Base-by-base conservation (phyloP, 768 basidiomycete species). In the Sarcomyxa edulis region DNA sequence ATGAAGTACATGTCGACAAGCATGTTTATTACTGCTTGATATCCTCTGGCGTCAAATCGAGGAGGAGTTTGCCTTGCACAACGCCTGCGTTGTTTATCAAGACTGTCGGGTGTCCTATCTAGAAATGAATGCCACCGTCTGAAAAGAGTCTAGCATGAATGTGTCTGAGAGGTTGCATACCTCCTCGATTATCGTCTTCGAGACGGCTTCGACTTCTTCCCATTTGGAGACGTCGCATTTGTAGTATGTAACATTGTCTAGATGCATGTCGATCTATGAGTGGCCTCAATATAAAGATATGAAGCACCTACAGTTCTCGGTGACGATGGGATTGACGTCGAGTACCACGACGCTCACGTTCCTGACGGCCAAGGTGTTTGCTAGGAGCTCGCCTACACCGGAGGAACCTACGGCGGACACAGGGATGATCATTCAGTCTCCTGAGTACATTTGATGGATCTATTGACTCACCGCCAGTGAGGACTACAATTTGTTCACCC, bases 61-160 rank as follows among this genome's bases (percentile, higher is more conserved):
- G 62, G 22, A 99, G 63, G 2, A 81, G 62, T 50, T 93, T 94
- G 18, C 93, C 92, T 61, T 93, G 88, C 18, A 87, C 89, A 41
- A 96, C 81, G 14, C 94, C 96, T 0, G 95, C 96, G 54, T 95
- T 97, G 64, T 97, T 98, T 49, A 99, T 69, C 16, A 99, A 64
- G 26, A 97, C 73, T 0, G 96, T 96, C 0, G 89, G 89, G 42
- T 86, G 72, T 3, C 90, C 94, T 37, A 95, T 70, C 89, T 94
- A 49, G 22, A 37, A 31, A 28, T 22, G 11, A 34, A 15, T 14
- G 23, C 22, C 16, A 24, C 35, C 2, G 16, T 8, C 19, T n/a
- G 20, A 26, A 31, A 23, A 15, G 20, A 15, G 23, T 5, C 7
- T 19, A 30, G 6, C 16, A 34, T 10, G 4, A 35, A 12, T 28